phyloP scores from a whole-genome alignment of 345 rosid genomes.

The Dipteronia sinensis region DNA sequence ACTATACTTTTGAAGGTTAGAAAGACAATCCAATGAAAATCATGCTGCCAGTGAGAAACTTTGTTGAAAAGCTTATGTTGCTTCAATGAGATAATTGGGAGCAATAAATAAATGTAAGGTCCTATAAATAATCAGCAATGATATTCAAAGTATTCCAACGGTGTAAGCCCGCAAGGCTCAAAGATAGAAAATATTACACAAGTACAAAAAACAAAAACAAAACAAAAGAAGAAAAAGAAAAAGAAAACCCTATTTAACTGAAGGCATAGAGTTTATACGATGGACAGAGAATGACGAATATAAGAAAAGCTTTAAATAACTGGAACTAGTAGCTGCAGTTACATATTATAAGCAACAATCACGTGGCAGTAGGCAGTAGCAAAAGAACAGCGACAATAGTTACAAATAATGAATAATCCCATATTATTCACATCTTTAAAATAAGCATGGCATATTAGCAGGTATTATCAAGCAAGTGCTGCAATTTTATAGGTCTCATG shows the following conservation, averaged over 20 bases:
- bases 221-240: slow-evolving; percentile 74
- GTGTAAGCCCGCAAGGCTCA: slow-evolving; percentile 99
- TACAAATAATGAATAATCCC: background rate
- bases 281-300: background rate
- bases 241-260: background rate
- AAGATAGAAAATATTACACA: slow-evolving; percentile 90
- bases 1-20: slow-evolving; percentile 50
- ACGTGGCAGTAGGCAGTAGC: background rate
- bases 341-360: too few species aligned
- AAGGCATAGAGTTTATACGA: slow-evolving; percentile 4
- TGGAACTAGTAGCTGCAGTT: background rate
- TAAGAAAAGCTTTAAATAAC: background rate
- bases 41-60: background rate
- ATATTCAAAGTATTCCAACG: slow-evolving; percentile 29
- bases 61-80: background rate
- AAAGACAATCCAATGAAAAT: background rate
- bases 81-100: background rate
- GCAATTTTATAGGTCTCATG: background rate
- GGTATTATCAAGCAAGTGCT: slow-evolving; percentile 3
- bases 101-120: background rate
- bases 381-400: background rate
- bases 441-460: background rate
- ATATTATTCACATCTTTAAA: background rate
- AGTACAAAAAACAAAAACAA: slow-evolving; percentile 89
- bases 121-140: slow-evolving; percentile 21